A percentile compares a stretch with the other conserved stretches of the same genome.
These are phyloP conservation scores for Aspergillus wentii DNA, from an alignment of 495 filamentous ascomycete species.

Conservation along the genomic window DNA sequence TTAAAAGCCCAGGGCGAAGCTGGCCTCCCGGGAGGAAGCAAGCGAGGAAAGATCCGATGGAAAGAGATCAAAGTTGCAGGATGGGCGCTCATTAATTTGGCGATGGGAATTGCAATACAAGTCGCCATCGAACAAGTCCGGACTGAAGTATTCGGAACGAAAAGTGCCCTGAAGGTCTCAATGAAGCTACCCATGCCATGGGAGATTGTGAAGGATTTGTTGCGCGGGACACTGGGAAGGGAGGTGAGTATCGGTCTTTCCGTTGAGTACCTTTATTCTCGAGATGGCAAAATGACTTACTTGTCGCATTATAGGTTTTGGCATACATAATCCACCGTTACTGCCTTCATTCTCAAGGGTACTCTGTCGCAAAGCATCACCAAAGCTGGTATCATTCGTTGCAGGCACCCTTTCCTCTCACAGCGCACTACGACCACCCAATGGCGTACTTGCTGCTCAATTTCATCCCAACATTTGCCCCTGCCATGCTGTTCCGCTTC, in stretches of 20 bases:
- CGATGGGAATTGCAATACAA: constrained; percentile 52
- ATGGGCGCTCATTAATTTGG: constrained; percentile 63
- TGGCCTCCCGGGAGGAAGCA: constrained; percentile 58
- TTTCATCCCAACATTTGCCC: constrained; percentile 70
- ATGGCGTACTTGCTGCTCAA: constrained; percentile 61
- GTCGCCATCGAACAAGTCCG: constrained; percentile 51
- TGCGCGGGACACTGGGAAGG: constrained; percentile 44
- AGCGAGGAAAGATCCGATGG: constrained; percentile 25
- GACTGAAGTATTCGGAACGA: constrained; percentile 41
- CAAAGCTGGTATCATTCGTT: constrained; percentile 60
- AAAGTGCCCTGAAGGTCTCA: constrained; percentile 54
- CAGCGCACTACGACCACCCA: constrained; percentile 78
- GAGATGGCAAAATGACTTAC: not conserved
- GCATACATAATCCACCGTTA: constrained; percentile 71
- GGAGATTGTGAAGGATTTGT: constrained; percentile 49
- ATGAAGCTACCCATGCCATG: constrained; percentile 59
- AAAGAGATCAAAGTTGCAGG: constrained; percentile 37
- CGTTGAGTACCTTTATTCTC: not conserved
- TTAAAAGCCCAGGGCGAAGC: constrained; percentile 65
- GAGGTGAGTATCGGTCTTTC: constrained; percentile 55
- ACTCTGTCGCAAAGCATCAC: constrained; percentile 46
- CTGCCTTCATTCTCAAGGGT: constrained; percentile 51
- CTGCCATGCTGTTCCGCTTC: constrained; percentile 58
- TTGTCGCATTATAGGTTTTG: constrained; percentile 37
- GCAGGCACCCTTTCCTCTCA: constrained; percentile 57